Conservation (phyloP, 768 basidiomycete genomes). For the Porpolomopsis calyptriformis region DNA sequence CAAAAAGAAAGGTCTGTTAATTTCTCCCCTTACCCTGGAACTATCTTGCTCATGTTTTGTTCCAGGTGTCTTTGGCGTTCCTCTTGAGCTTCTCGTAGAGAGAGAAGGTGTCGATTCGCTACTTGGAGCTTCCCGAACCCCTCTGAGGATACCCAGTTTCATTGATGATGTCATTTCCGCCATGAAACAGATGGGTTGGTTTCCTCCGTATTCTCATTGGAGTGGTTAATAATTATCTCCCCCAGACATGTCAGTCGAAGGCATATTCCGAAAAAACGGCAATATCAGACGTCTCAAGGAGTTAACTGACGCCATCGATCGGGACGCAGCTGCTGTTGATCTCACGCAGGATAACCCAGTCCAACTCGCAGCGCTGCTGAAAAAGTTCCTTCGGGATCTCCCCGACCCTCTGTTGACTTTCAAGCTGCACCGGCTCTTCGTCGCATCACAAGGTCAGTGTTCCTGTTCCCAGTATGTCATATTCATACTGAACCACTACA, state of each 20-base stretch:
- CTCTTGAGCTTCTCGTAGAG: conserved; percentile 87
- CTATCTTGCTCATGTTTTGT: conserved; percentile 10
- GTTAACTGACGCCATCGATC: conserved; percentile 84
- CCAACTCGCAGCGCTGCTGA: conserved; percentile 90
- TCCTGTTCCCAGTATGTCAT: conserved; percentile 3
- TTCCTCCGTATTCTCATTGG: conserved; percentile 1
- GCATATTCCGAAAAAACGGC: conserved; percentile 97
- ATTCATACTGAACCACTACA: conserved; percentile 19
- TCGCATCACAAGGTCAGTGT: conserved; percentile 76
- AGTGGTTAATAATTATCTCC: conserved; percentile 6
- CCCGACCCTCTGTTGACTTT: conserved; percentile 95
- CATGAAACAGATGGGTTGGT: conserved; percentile 95
- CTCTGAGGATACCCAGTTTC: conserved; percentile 88
- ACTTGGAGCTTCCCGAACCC: conserved; percentile 76
- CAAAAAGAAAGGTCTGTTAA: conserved; percentile 66
- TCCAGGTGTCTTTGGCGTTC: conserved; percentile 85
- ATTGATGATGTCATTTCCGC: conserved; percentile 97
- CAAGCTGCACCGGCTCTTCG: conserved; percentile 81
- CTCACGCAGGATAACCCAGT: conserved; percentile 92
- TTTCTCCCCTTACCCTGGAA: conserved; percentile 2
- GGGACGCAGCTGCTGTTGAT: conserved; percentile 87
- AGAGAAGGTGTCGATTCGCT: conserved; percentile 92
- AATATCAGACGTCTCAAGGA: conserved; percentile 92
- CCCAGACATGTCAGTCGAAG: conserved; percentile 96
- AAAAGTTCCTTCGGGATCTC: conserved; percentile 93